Conservation (phyloP, 2,329 filamentous ascomycete species). For the Esteya vermicola region DNA sequence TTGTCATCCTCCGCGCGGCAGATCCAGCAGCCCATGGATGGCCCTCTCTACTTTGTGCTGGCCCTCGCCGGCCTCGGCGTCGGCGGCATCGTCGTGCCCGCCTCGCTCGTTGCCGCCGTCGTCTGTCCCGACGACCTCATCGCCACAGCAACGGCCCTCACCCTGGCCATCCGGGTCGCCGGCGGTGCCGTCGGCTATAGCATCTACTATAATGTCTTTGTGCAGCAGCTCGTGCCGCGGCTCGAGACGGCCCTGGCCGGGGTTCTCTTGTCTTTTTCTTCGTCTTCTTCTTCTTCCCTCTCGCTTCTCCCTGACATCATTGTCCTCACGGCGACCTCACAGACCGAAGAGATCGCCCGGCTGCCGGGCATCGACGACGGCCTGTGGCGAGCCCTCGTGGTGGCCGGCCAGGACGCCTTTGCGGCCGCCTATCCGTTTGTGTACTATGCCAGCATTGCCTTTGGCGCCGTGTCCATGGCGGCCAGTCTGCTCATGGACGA, state of each 20-base stretch:
- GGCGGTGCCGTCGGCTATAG: conserved; percentile 52
- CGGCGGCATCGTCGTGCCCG: conserved; percentile 53
- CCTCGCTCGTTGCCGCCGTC: conserved; percentile 54
- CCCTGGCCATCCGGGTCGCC: conserved; percentile 54
- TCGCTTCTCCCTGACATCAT: conserved; percentile 25
- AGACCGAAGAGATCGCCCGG: conserved; percentile 30
- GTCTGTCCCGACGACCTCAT: conserved; percentile 58
- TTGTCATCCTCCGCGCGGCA: no score
- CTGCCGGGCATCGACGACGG: conserved; percentile 34
- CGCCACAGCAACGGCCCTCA: conserved; percentile 53
- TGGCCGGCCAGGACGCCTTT: conserved; percentile 40
- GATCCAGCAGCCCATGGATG: no score
- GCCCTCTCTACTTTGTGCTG: conserved; percentile 42
- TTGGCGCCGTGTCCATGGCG: conserved; percentile 41
- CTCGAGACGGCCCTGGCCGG: conserved; percentile 35
- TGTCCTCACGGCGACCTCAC: conserved; percentile 33
- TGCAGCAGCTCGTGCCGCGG: conserved; percentile 27
- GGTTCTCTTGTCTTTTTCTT: conserved; percentile 23
- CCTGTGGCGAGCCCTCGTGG: conserved; percentile 28
- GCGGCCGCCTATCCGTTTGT: conserved; percentile 45
- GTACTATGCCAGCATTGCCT: conserved; percentile 46
- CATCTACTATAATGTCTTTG: conserved; percentile 41
- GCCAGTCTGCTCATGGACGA: conserved; percentile 44
- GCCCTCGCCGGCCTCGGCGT: conserved; percentile 48
- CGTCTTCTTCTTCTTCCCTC: background rate